phyloP scores from a whole-genome alignment of 768 basidiomycete genomes.

The Tricholoma bakamatsutake region DNA sequence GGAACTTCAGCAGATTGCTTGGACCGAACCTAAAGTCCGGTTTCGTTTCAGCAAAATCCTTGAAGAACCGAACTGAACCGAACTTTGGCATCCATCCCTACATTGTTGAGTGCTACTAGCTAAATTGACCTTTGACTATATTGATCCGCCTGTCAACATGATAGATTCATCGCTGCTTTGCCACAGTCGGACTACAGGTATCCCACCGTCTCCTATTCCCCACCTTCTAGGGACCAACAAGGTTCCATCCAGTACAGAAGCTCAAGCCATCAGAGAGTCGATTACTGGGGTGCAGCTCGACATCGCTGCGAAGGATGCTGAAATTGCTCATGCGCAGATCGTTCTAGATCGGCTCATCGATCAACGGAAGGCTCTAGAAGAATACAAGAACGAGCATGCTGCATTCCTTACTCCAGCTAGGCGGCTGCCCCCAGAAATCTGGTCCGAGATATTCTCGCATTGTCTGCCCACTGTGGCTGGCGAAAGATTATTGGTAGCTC shows the following conservation, averaged over 20 bases:
- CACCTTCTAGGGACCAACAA: background rate
- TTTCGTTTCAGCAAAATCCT: no score
- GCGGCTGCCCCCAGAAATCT: background rate
- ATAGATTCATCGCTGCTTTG: no score
- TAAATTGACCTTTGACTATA: no score
- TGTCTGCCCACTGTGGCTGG: background rate
- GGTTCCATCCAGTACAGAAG: background rate
- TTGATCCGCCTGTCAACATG: no score
- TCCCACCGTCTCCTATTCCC: background rate
- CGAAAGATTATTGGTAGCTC: no score
- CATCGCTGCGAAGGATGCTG: background rate
- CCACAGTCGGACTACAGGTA: no score
- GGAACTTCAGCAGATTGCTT: no score
- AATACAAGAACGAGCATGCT: background rate
- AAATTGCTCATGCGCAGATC: background rate
- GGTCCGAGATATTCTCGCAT: background rate
- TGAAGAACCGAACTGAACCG: no score
- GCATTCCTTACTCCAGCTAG: background rate
- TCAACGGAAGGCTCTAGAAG: background rate
- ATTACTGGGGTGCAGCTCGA: background rate
- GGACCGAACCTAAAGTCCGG: no score
- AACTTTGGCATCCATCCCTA: no score
- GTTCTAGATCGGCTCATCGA: background rate
- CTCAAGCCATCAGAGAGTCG: background rate
- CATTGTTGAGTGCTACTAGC: no score